Evolutionary conservation across 148 eudicot species (phyloP).

Genomic region (Arbutus unedo): DNA sequence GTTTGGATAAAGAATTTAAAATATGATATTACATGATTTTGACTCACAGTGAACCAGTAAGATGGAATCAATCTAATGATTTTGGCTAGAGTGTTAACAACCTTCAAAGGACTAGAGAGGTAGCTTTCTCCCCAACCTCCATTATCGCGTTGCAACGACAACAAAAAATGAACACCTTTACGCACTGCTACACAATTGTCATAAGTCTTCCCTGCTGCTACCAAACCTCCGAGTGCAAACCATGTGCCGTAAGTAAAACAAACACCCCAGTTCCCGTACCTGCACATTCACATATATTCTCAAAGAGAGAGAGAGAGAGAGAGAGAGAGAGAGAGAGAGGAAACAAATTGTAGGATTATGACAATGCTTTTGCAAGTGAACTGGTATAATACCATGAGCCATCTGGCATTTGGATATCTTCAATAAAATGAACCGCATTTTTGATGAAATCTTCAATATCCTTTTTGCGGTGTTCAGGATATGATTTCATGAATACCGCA

Average conservation of each 20-base stretch:
- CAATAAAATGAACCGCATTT: slow-evolving; percentile 28
- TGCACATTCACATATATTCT: not conserved
- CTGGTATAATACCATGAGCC: slow-evolving; percentile 45
- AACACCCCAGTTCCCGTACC: slow-evolving; percentile 60
- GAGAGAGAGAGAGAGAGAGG: not conserved
- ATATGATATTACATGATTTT: not conserved
- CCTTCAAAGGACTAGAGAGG: slow-evolving; percentile 41
- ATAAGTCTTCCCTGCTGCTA: slow-evolving; percentile 37
- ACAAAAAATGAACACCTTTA: slow-evolving; percentile 34
- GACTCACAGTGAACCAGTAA: not conserved
- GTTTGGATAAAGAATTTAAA: not conserved
- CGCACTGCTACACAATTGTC: slow-evolving; percentile 31
- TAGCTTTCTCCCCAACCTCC: slow-evolving; percentile 68
- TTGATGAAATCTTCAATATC: slow-evolving; percentile 21
- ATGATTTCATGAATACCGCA: slow-evolving; percentile 11
- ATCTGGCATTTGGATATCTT: slow-evolving; percentile 42
- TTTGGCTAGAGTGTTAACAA: not conserved
- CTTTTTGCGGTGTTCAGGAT: slow-evolving; percentile 21
- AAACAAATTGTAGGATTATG: too few species aligned
- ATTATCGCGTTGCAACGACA: slow-evolving; percentile 25
- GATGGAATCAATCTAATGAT: too few species aligned
- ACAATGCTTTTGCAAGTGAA: not conserved
- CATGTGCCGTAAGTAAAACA: slow-evolving; percentile 51
- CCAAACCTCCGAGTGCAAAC: slow-evolving; percentile 47
- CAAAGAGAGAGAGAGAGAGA: not conserved